A percentile compares a stretch with the other conserved stretches of the same genome.
Conservation (phyloP, 768 basidiomycete genomes). For the Coprinellus micaceus region DNA sequence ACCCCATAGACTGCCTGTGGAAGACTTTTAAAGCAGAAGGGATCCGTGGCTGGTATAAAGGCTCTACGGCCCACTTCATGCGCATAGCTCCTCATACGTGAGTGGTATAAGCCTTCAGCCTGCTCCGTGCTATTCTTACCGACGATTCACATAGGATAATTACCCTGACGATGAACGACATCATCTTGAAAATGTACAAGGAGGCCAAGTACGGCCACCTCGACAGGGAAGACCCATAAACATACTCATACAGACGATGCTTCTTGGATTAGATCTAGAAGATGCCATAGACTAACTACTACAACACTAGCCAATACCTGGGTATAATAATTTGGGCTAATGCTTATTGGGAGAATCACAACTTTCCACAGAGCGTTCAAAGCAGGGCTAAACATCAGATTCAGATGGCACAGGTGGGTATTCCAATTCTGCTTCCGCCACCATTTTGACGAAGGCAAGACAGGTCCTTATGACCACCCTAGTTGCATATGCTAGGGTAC, state of each 20-base stretch:
- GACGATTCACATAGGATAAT: constrained; percentile 55
- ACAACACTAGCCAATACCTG: too few species aligned
- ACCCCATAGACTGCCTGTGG: constrained; percentile 94
- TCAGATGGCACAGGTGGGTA: too few species aligned
- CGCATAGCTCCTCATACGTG: constrained; percentile 92
- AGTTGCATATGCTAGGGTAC: constrained; percentile 42
- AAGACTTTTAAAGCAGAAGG: constrained; percentile 93
- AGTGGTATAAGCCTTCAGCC: constrained; percentile 21
- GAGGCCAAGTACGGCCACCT: constrained; percentile 24
- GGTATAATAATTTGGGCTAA: too few species aligned
- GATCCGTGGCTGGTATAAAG: constrained; percentile 93
- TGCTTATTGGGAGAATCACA: too few species aligned
- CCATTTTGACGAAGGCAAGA: neutral
- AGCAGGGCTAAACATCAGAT: too few species aligned
- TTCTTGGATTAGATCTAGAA: neutral
- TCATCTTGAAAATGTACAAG: constrained; percentile 69
- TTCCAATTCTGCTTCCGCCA: neutral
- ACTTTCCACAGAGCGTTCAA: too few species aligned
- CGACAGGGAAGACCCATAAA: constrained; percentile 1
- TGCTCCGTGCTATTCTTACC: neutral
- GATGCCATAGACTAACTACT: neutral
- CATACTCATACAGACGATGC: neutral
- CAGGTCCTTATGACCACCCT: constrained; percentile 31
- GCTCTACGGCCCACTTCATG: constrained; percentile 90
- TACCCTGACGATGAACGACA: constrained; percentile 84